phyloP scores from a whole-genome alignment of 495 filamentous ascomycete species.

The Aspergillus coremiiformis region DNA sequence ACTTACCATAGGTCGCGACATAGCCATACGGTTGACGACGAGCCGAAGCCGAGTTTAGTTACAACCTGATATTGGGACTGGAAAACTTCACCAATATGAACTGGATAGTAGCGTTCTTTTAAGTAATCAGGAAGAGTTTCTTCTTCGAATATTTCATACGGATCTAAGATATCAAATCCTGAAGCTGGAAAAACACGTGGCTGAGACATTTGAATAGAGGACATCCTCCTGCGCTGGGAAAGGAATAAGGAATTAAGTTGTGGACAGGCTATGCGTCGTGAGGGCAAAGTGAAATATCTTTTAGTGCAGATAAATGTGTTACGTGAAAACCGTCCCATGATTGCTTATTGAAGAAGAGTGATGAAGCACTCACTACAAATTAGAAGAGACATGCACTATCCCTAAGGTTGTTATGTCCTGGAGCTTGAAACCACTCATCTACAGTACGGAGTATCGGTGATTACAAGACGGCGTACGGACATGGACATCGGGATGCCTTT shows the following conservation, averaged over 20 bases:
- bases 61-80: conserved; percentile 34
- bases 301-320: neutral
- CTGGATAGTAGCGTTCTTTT: conserved; percentile 36
- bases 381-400: too few species aligned
- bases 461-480: too few species aligned
- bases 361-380: neutral
- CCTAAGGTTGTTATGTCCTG: too few species aligned
- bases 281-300: neutral
- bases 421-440: too few species aligned
- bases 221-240: conserved; percentile 5
- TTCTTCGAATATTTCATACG: conserved; percentile 27
- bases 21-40: conserved; percentile 45
- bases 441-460: too few species aligned
- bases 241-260: neutral
- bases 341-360: neutral
- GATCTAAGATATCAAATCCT: conserved; percentile 10
- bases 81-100: conserved; percentile 37
- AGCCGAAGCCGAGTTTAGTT: conserved; percentile 41
- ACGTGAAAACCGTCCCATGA: neutral
- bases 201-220: conserved; percentile 1
- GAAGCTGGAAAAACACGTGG: conserved; percentile 12
- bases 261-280: neutral
- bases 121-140: conserved; percentile 36
- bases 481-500: too few species aligned
- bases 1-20: conserved; percentile 38